Base-by-base conservation (phyloP, 345 rosid species). In the Gossypium raimondii region DNA sequence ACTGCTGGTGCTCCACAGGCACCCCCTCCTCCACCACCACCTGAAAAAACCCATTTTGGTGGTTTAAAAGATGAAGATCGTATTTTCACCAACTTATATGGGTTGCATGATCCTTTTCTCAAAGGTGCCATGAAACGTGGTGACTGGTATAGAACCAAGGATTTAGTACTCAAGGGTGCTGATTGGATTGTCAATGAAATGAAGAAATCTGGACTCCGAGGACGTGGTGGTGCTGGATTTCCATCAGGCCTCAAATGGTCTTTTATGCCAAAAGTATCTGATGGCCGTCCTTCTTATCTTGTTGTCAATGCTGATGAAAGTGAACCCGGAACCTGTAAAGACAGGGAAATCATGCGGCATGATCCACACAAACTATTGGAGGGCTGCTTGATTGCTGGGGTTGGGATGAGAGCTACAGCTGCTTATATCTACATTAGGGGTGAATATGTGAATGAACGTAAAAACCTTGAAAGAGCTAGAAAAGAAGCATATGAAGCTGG, bases 281-380 rank as follows among this genome's bases (percentile, higher is more conserved):
- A 93, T 80, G 97, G 98, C 1, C 99, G 94, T 47, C 98, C 99
- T 58, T 58, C 62, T 22, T 96, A 93, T 85, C 93, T 96, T 76
- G 99, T 93, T 73, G 98, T 96, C 38, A 92, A 93, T 67, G 98
- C 95, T 34, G 97, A 96, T 89, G 99, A 96, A 86, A 93, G 99
- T 90, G 99, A 96, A 84, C 99, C 98, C 11, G 98, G 97, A 74
- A 96, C 99, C 68, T 92, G 99, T 77, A 96, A 93, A 81, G 99
- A 96, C 78, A 89, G 98, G 85, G 99, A 93, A 72, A 93, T 96
- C 73, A 90, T 93, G 98, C 90, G 97, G 52, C 99, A 91, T 58
- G 97, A 95, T 81, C 99, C 97, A 56, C 99, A 96, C 82, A 96
- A 96, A 78, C 78, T 96, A 75, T 81, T 96, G 73, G 97, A 93